Evolutionary conservation across 2,329 filamentous ascomycete species (phyloP), one percentile per base, ranked within the genome.

Genomic region (Alternaria infectoria): DNA sequence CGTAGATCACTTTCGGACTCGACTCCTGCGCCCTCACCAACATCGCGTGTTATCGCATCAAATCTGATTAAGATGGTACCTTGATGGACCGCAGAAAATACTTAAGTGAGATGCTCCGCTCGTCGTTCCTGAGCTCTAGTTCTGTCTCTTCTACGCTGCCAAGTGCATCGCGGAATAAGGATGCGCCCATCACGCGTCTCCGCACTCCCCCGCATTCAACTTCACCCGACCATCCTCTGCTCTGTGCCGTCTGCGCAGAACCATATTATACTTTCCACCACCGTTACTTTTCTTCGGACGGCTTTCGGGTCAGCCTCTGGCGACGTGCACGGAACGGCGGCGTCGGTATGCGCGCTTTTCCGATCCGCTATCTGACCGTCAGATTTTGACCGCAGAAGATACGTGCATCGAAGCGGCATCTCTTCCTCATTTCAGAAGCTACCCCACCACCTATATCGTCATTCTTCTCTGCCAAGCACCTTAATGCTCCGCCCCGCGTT

Each of bases 391-490:
- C 36, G 57, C 46, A 59, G 49, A 36, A 44, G 57, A 52, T 59
- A 60, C 50, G 40, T 21, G 19, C 26, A 28, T 17, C 43, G 55
- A 44, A n/a, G 49, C 25, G 25, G 7, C 30, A 17, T 5, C 25
- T 61, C 45, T 12, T 61, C 54, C 30, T 30, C 30, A 46, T 51
- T 36, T 11, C 26, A 57, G 43, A 57, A 58, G 62, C 54, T 56
- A 58, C 36, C 59, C 59, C 36, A 47, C 40, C 25, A 47, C 26
- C 15, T 15, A 66, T 65, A 61, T 63, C 71, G 74, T 75, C 74
- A 75, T 75, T 25, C 49, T 57, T 59, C 47, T 15, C 65, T 56
- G 74, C 74, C 71, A 75, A 76, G 73, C 49, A 65, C 55, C 44
- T 55, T 55, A 49, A 62, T 50, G 15, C 43, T 68, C 57, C 59